These are phyloP conservation scores for Benincasa hispida DNA, from an alignment of 306 rosid species.

Conservation along the genomic window DNA sequence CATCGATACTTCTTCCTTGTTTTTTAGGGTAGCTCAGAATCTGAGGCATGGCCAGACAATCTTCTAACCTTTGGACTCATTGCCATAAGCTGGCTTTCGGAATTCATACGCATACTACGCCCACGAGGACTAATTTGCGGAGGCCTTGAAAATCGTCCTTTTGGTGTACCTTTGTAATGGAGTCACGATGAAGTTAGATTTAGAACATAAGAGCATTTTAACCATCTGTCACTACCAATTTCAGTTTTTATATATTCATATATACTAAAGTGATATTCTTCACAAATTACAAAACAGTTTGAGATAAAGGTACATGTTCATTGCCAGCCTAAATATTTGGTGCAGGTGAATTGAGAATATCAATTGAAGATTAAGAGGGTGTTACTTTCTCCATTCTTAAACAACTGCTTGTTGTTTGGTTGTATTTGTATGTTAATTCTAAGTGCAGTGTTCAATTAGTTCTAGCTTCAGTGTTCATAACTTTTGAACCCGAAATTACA, in stretches of 20 bases:
- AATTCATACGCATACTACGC: slow-evolving; percentile 21
- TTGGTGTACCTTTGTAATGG: slow-evolving; percentile 41
- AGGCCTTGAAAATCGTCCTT: slow-evolving; percentile 47
- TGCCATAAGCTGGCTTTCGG: slow-evolving; percentile 26
- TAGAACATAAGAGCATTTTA: neutral
- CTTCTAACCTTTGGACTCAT: slow-evolving; percentile 51
- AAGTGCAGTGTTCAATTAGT: neutral
- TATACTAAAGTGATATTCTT: neutral
- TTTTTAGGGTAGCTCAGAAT: slow-evolving; percentile 58
- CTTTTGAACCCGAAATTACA: neutral
- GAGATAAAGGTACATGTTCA: neutral
- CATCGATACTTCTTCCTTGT: neutral
- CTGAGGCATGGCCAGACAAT: slow-evolving; percentile 69
- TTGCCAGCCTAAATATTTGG: neutral
- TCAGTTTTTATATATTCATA: neutral
- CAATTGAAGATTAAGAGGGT: neutral
- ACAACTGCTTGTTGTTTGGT: neutral
- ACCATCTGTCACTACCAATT: neutral
- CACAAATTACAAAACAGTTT: neutral
- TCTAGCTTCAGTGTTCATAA: neutral
- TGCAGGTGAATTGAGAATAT: neutral
- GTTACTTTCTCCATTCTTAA: neutral
- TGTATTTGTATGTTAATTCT: neutral
- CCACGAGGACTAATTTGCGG: slow-evolving; percentile 40
- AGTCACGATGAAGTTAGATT: slow-evolving; percentile 6